Base-by-base conservation (phyloP, 805 yeast species). In the Blastobotrys muscicola region DNA sequence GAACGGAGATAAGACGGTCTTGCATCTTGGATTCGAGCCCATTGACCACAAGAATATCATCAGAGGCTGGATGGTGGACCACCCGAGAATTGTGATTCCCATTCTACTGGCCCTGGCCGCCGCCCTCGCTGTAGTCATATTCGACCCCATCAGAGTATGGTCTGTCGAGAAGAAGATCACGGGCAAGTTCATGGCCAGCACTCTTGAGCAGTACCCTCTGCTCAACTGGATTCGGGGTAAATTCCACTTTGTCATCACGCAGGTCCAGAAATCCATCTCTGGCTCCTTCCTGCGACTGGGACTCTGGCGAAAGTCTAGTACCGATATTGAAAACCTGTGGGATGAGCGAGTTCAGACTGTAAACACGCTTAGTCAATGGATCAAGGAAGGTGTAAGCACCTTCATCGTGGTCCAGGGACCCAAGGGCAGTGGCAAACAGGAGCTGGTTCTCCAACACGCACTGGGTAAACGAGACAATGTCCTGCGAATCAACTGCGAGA, bases 321-420 rank as follows among this genome's bases (percentile, higher is more conserved):
- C 23, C 29, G 29, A 14, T n/a, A 30, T 13, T 32, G 42, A 29
- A 33, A 50, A 66, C 40, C 55, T 82, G 20, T 82, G 94, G 94
- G 71, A 73, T 31, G 94, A 87, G 54, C 68, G 95, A 36, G 61
- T 68, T 33, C 82, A 79, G 42, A 74, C 75, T 47, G 77, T 82
- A 0, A 77, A 79, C 45, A 85, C 82, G 50, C 57, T 92, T 44
- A 74, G 72, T 50, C 66, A 83, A 51, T 84, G 94, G 92, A 66
- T 92, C 4, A 79, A 78, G 45, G 98, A 92, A 60, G 89, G 87
- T 49, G 78, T 80, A n/a, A 81, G 83, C 59, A 85, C 97, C 1
- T 92, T 87, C 58, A 87, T 90, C 20, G 77, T 92, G 2, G 79
- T 92, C 2, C 76, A 80, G 49, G 98, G 98, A 9, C 97, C 98